Conservation (phyloP, 2,329 filamentous ascomycete species). For the Metarhizium humberi region DNA sequence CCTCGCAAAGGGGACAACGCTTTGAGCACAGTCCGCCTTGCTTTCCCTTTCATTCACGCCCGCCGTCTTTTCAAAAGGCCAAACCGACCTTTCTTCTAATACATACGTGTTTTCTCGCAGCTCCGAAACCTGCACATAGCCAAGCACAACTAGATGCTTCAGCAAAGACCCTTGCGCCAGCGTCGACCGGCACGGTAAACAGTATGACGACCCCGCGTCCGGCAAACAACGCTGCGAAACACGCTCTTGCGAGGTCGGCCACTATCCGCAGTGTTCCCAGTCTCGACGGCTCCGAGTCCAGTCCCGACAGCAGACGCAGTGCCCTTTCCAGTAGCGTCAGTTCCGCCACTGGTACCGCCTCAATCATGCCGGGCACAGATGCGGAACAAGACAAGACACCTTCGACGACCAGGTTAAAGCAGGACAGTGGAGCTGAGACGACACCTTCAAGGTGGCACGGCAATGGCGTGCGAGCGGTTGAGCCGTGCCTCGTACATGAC, state of each 20-base stretch:
- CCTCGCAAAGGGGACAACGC: slow-evolving; percentile 12
- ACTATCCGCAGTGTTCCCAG: slow-evolving; percentile 51
- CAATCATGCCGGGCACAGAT: slow-evolving; percentile 28
- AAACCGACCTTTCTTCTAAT: not conserved
- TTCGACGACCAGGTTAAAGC: slow-evolving; percentile 27
- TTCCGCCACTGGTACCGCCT: slow-evolving; percentile 41
- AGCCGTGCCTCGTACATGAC: slow-evolving; percentile 18
- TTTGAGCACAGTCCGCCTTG: not conserved
- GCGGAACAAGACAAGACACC: slow-evolving; percentile 22
- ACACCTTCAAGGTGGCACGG: slow-evolving; percentile 21
- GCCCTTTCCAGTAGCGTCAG: slow-evolving; percentile 47
- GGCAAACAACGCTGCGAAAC: slow-evolving; percentile 20
- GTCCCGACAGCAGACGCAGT: slow-evolving; percentile 37
- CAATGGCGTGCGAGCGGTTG: slow-evolving; percentile 21
- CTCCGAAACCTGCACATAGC: slow-evolving; percentile 5
- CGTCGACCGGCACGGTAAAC: slow-evolving; percentile 30
- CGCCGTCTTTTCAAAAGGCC: not conserved
- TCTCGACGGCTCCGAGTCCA: slow-evolving; percentile 41
- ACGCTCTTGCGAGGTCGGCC: slow-evolving; percentile 22
- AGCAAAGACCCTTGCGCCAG: slow-evolving; percentile 25
- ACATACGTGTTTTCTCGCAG: slow-evolving; percentile 1
- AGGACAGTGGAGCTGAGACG: slow-evolving; percentile 16
- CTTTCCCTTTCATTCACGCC: not conserved
- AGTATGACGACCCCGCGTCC: slow-evolving; percentile 24
- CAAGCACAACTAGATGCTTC: slow-evolving; percentile 20